These are phyloP conservation scores for Trichosanthes truncata DNA, from an alignment of 306 rosid genomes.

Conservation along the genomic window DNA sequence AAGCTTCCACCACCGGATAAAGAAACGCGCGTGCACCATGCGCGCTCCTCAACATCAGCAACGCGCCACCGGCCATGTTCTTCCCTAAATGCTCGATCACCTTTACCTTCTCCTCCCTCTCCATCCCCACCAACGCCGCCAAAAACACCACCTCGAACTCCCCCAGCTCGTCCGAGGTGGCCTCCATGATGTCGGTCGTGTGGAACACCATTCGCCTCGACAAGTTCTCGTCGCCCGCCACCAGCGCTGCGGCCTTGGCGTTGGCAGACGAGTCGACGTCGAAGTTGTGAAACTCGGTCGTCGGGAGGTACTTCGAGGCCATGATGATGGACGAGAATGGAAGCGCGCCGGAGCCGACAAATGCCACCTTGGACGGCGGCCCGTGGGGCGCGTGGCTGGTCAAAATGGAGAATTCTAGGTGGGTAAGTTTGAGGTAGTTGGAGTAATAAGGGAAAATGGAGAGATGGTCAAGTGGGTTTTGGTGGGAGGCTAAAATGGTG, in stretches of 20 bases:
- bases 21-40: slow-evolving; percentile 80
- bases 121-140: slow-evolving; percentile 87
- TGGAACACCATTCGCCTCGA: slow-evolving; percentile 55
- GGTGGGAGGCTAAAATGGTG: slow-evolving; percentile 34
- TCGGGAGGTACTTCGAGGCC: slow-evolving; percentile 53
- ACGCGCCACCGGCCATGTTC: slow-evolving; percentile 54
- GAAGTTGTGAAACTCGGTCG: slow-evolving; percentile 58
- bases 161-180: slow-evolving; percentile 14
- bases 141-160: slow-evolving; percentile 56
- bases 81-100: slow-evolving; percentile 47
- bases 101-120: slow-evolving; percentile 37
- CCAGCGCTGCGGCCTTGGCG: slow-evolving; percentile 36
- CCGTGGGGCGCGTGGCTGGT: slow-evolving; percentile 19
- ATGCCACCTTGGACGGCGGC: slow-evolving; percentile 44
- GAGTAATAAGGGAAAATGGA: slow-evolving; percentile 64
- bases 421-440: slow-evolving; percentile 69
- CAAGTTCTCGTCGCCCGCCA: slow-evolving; percentile 42
- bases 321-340: slow-evolving; percentile 74
- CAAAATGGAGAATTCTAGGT: slow-evolving; percentile 57
- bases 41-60: slow-evolving; percentile 75
- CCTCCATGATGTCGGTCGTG: slow-evolving; percentile 51
- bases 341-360: slow-evolving; percentile 82
- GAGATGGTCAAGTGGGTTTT: slow-evolving; percentile 47
- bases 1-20: slow-evolving; percentile 65
- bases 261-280: slow-evolving; percentile 61